phyloP scores from a whole-genome alignment of 805 yeast genomes.

The Kregervanrija pseudodelftensis region DNA sequence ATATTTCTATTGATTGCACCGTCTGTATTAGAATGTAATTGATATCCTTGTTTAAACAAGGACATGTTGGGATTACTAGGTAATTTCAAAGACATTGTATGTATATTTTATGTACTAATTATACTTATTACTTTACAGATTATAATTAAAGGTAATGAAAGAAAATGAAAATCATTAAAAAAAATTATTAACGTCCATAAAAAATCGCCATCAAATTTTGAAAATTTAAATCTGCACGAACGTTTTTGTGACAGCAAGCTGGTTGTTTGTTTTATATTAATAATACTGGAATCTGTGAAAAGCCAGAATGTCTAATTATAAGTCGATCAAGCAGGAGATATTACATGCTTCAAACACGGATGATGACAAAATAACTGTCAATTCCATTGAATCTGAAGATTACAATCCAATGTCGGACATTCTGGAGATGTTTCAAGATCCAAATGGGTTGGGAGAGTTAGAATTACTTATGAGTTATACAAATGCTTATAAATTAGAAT shows the following conservation, averaged over 20 bases:
- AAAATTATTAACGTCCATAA: neutral
- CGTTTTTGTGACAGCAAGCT: no score
- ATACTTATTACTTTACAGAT: neutral
- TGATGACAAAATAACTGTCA: neutral
- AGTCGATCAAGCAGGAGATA: constrained; percentile 10
- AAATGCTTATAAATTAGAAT: constrained; percentile 39
- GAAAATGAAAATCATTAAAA: neutral
- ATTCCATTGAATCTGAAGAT: constrained; percentile 26
- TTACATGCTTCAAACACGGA: constrained; percentile 16
- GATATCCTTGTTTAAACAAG: constrained; percentile 92
- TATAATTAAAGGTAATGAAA: neutral
- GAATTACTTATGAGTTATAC: constrained; percentile 45
- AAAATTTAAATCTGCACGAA: no score
- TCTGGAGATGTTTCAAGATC: constrained; percentile 40
- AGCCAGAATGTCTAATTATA: no score
- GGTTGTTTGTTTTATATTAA: no score
- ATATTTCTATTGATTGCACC: constrained; percentile 92
- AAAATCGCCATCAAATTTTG: neutral
- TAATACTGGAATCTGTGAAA: no score
- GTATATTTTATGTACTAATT: neutral
- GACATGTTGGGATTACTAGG: constrained; percentile 94
- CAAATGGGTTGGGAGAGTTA: constrained; percentile 43
- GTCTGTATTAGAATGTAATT: constrained; percentile 77
- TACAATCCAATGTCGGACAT: constrained; percentile 54
- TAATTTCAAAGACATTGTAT: constrained; percentile 72